These are phyloP conservation scores for Geranomyces michiganensis DNA, from an alignment of 192 early-diverging fungal species.

Conservation along the genomic window DNA sequence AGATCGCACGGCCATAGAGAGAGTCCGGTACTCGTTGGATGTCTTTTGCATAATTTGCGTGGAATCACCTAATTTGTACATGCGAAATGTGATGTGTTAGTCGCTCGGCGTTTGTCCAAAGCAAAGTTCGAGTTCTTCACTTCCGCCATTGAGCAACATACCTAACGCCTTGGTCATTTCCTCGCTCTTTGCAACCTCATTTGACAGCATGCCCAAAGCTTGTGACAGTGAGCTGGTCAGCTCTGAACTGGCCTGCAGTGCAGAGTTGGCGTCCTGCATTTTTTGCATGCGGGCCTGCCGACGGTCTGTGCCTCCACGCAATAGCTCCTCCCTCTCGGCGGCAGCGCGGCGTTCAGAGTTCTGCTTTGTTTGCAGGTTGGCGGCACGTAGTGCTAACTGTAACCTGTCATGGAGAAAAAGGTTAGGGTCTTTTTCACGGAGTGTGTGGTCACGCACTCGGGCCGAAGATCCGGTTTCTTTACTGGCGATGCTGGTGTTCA, in stretches of 20 bases:
- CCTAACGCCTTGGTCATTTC: slow-evolving; percentile 47
- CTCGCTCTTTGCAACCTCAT: slow-evolving; percentile 65
- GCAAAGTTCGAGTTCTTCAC: no score
- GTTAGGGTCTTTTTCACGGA: neutral
- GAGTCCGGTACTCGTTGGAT: slow-evolving; percentile 58
- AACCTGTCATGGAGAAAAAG: neutral
- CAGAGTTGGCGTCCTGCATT: slow-evolving; percentile 14
- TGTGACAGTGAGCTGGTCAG: slow-evolving; percentile 62
- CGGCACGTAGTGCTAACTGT: slow-evolving; percentile 48
- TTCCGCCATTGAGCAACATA: no score
- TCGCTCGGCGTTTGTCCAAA: no score
- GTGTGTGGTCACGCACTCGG: neutral
- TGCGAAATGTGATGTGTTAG: no score
- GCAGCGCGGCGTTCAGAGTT: slow-evolving; percentile 51
- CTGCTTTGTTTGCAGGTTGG: slow-evolving; percentile 57
- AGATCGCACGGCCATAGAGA: slow-evolving; percentile 52
- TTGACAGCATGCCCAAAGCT: slow-evolving; percentile 64
- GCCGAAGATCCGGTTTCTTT: slow-evolving; percentile 15
- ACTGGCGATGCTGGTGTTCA: slow-evolving; percentile 57
- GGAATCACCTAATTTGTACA: slow-evolving; percentile 66
- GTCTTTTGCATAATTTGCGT: slow-evolving; percentile 56
- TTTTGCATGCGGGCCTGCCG: slow-evolving; percentile 31
- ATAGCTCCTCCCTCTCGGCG: slow-evolving; percentile 50
- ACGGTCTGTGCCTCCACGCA: slow-evolving; percentile 32
- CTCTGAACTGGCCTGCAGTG: slow-evolving; percentile 36